Conservation (phyloP, 2,329 filamentous ascomycete species). For the Paecilomyces sp. region DNA sequence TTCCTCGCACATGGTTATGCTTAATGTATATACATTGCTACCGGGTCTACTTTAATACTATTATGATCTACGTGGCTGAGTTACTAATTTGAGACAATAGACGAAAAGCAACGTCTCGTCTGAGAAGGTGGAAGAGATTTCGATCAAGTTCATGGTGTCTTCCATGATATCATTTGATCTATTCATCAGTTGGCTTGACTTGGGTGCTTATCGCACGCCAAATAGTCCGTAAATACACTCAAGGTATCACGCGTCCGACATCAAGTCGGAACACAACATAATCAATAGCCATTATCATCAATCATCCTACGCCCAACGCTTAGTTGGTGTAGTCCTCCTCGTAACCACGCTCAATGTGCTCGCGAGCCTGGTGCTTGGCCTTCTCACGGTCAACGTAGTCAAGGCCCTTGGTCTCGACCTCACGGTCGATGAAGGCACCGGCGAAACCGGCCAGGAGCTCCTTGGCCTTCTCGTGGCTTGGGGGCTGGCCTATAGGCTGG, state of each 20-base stretch:
- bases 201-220: neutral
- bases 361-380: constrained; percentile 52
- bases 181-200: neutral
- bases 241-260: neutral
- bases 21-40: no score
- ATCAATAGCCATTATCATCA: neutral
- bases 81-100: neutral
- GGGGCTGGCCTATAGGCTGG: constrained; percentile 52
- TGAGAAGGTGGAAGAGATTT: neutral
- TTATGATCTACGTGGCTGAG: no score
- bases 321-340: neutral
- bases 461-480: constrained; percentile 67
- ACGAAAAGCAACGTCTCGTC: neutral
- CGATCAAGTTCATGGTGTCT: neutral
- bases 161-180: neutral
- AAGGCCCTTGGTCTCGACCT: constrained; percentile 61
- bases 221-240: neutral
- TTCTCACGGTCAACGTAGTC: constrained; percentile 53
- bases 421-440: constrained; percentile 70
- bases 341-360: constrained; percentile 25
- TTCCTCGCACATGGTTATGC: no score
- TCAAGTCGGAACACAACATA: no score
- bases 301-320: neutral
- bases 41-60: no score
- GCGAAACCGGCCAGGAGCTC: constrained; percentile 68